Evolutionary conservation across 2,329 filamentous ascomycete species (phyloP), one percentile per base, ranked within the genome.

Genomic region (Hypoxylon sp.): DNA sequence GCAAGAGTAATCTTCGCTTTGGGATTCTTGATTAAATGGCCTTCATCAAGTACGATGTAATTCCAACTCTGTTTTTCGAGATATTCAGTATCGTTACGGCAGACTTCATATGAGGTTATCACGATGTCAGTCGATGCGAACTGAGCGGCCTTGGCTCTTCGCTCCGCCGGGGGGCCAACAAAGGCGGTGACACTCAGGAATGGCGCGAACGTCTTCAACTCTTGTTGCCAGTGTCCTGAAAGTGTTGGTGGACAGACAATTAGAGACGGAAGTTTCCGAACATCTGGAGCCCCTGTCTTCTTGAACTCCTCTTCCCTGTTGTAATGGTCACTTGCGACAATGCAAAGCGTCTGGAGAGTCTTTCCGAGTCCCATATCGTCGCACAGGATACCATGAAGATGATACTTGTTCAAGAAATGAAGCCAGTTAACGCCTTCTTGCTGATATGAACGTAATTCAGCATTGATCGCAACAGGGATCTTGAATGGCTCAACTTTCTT

Each of bases 341-440:
- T 99, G 80, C 96, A 99, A 21, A 99, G 88, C 0, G 97, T 99
- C 79, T 99, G 96, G 10, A 99, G 83, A 1, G 96, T 99, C 83
- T 99, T 99, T 53, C 96, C 96, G 28, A 99, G 91, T 76, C 96
- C 96, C 96, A 99, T 99, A 79, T 99, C 96, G 76, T 99, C 96
- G 78, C 96, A 99, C 65, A 99, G 92, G 79, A 99, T 98, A 52
- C 96, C 96, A 74, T 99, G 97, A 1, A 99, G 88, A 75, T 99
- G 95, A 78, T 98, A 99, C 63, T 94, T 94, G 79, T 99, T 99
- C 73, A 99, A 90, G 82, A 99, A 99, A 62, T 97, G 91, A 56
- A 99, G 88, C 96, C 96, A 99, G 78, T 99, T 99, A 77, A 99
- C 95, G 78, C 96, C 96, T 59, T 99, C 96, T 80, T 99, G 96